Conservation (phyloP, 1,284 basidiomycete species). For the Agaricales sp. region DNA sequence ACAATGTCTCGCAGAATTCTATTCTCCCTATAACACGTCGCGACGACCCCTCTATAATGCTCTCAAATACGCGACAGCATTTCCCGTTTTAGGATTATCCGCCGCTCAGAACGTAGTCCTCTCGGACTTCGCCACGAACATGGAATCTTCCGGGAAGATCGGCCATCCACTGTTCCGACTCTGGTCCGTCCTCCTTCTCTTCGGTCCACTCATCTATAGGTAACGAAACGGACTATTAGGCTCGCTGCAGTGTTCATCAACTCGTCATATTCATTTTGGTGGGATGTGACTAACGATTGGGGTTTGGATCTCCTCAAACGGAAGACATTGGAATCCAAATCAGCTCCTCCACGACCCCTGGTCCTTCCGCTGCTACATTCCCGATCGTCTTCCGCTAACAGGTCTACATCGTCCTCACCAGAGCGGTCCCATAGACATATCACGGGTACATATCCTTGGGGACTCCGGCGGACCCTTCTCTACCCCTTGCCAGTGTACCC, state of each 20-base stretch:
- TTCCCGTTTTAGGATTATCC: slow-evolving; percentile 95
- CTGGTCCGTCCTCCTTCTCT: slow-evolving; percentile 44
- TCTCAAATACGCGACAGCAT: slow-evolving; percentile 92
- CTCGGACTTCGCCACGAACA: slow-evolving; percentile 38
- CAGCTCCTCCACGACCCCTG: slow-evolving; percentile 13
- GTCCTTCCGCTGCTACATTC: slow-evolving; percentile 37
- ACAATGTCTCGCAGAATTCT: slow-evolving; percentile 88
- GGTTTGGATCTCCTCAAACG: slow-evolving; percentile 71
- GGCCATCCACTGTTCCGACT: slow-evolving; percentile 74
- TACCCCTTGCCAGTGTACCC: slow-evolving; percentile 85
- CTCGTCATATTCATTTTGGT: slow-evolving; percentile 96
- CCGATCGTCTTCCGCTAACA: not conserved
- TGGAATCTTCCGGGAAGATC: slow-evolving; percentile 55
- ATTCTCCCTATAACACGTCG: slow-evolving; percentile 52
- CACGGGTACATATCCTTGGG: slow-evolving; percentile 41
- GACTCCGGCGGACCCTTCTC: slow-evolving; percentile 62
- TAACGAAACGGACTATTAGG: slow-evolving; percentile 34
- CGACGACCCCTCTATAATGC: slow-evolving; percentile 85
- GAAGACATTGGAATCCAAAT: slow-evolving; percentile 14
- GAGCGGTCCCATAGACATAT: slow-evolving; percentile 10
- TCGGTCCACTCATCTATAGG: slow-evolving; percentile 4
- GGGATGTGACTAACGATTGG: slow-evolving; percentile 99
- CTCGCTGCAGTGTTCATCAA: slow-evolving; percentile 79
- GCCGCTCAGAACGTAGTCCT: slow-evolving; percentile 73
- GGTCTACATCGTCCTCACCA: slow-evolving; percentile 11